These are phyloP conservation scores for Nemania bipapillata DNA, from an alignment of 2,329 filamentous ascomycete genomes.

Conservation along the genomic window DNA sequence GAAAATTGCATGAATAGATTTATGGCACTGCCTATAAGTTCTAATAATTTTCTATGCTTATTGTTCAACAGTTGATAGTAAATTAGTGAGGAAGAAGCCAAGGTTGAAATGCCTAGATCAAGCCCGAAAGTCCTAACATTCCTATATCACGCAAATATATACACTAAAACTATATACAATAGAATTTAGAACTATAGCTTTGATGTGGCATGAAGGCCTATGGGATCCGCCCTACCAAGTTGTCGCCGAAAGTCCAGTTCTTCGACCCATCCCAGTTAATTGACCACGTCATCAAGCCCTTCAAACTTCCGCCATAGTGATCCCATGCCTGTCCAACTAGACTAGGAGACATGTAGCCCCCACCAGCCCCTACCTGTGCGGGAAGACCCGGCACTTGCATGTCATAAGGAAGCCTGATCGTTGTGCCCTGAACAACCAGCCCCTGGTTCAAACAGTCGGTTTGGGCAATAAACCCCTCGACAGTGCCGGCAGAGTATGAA, in stretches of 20 bases:
- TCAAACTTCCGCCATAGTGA: constrained; percentile 50
- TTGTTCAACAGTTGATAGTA: too few species aligned
- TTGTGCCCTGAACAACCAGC: constrained; percentile 49
- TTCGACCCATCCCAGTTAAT: constrained; percentile 54
- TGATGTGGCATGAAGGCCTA: neutral
- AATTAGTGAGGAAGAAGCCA: neutral
- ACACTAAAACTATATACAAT: neutral
- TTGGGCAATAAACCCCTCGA: constrained; percentile 52
- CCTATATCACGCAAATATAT: neutral
- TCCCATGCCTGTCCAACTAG: constrained; percentile 49
- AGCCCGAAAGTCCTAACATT: neutral
- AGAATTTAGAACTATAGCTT: neutral
- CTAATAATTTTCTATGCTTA: too few species aligned
- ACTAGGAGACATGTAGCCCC: constrained; percentile 50
- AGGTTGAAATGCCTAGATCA: neutral
- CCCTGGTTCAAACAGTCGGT: constrained; percentile 53
- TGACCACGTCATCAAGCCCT: constrained; percentile 54
- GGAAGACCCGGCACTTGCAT: constrained; percentile 54
- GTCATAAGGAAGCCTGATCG: constrained; percentile 51
- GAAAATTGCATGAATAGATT: too few species aligned
- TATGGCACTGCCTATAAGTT: too few species aligned
- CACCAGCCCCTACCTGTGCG: constrained; percentile 51
- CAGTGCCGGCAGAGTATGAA: constrained; percentile 50
- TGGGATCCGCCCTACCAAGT: constrained; percentile 43
- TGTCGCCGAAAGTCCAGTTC: constrained; percentile 52